Base-by-base conservation (phyloP, 805 yeast species). In the Debaryomyces castellii region DNA sequence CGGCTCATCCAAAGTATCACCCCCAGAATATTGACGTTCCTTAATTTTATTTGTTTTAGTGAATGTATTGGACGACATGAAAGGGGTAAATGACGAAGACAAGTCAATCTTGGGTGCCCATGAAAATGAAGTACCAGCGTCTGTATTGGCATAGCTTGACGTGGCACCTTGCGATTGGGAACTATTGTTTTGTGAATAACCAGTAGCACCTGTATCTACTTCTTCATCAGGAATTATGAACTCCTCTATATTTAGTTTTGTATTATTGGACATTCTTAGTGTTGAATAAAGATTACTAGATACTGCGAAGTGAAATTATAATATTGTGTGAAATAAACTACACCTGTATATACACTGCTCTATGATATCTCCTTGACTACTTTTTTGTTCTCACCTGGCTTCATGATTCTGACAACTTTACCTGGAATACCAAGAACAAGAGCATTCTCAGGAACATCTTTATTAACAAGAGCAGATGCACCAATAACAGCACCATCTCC, bases 1-100 rank as follows among this genome's bases (percentile, higher is more conserved):
- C 0, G 89, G 87, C 63, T 84, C 90, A 56, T 85, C 89, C 10
- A 84, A 64, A 2, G 90, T 84, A 57, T 84, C 86, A 23, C 87
- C 87, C 2, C 89, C 89, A 17, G 81, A 60, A 57, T 75, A 82
- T 50, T 78, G 83, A 40, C 80, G 67, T 56, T 80, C 84, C 38
- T 59, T 54, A 33, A 69, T 55, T 30, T 54, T 60, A 46, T 56
- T 62, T 45, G 57, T 57, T 3, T 52, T 59, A 3, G 54, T 46
- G 41, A 57, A 51, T 12, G 43, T 39, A 25, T 49, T 51, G 8
- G 55, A 49, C 5, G 51, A 27, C 5, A 63, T 53, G 42, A 67
- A 67, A 12, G 71, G 69, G 2, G 66, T 54, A 48, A 67, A 67
- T n/a, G 70, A 51, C 5, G 66, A 56, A 1, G 71, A 66, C 32